Base-by-base conservation (phyloP, 768 basidiomycete genomes). In the Tremella mesenterica region DNA sequence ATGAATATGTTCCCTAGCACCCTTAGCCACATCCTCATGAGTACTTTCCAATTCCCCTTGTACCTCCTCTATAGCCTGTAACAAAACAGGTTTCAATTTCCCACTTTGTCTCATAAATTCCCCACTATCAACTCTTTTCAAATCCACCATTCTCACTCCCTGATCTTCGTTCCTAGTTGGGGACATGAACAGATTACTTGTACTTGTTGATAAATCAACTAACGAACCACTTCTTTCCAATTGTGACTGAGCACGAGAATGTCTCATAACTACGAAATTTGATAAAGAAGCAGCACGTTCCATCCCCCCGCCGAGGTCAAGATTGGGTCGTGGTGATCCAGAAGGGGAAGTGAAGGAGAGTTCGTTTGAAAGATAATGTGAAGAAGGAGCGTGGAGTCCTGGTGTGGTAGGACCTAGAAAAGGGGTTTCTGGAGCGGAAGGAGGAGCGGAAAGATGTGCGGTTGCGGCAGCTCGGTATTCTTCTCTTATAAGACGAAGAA, bases 51-150 rank as follows among this genome's bases (percentile, higher is more conserved):
- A 77, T 73, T 99, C 95, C 60, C 95, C 90, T 41, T 95, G 79
- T 16, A 96, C 87, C 67, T 96, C 93, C 68, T 93, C 86, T 48
- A 99, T 92, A 6, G 91, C 95, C 73, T 95, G 90, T 80, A 96
- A 89, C 50, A 99, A 78, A 0, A 95, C 85, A 2, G 93, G 93
- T 74, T 92, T 95, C 48, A 97, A 72, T 30, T 64, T 64, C 23
- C 57, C 61, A 36, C 59, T 63, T 43, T 71, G 64, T 46, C 54
- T 63, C 57, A 66, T 70, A 43, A 74, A 73, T 14, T 73, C 73
- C 4, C 71, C 70, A 39, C 50, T 44, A 38, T 25, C 28, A 34
- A 26, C 34, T n/a, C 46, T 18, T 1, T 16, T 31, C 5, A 10
- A 16, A n/a, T n/a, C n/a, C n/a, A n/a, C n/a, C n/a, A n/a, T n/a